Evolutionary conservation across 352 stramenopile species (phyloP), one percentile per base, ranked within the genome.

Genomic region (Phytophthora hybrid): DNA sequence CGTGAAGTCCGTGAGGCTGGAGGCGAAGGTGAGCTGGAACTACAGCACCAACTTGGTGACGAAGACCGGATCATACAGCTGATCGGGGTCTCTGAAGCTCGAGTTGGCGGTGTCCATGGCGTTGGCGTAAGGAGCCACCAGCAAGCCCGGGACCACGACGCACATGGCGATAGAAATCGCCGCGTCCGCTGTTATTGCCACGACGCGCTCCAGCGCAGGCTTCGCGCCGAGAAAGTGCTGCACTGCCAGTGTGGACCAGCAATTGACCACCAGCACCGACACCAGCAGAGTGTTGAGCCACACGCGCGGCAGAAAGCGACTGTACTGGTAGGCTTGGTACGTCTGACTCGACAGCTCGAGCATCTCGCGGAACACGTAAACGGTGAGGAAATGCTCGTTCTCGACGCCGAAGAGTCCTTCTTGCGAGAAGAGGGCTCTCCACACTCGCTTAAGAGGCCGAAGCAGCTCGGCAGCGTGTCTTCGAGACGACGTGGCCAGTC

Each of bases 221-320:
- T 62, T 62, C 3, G 19, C 21, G 14, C 56, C 49, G 5, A 70
- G 16, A 47, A 93, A 76, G 37, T 88, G 76, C 64, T 89, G 79
- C 4, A 78, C 62, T 29, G 83, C 74, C 23, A 85, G 76, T 14
- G 80, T 90, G 14, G 73, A 78, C 83, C 85, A 92, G 68, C 75
- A 83, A 51, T 87, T 86, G 51, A 54, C 5, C 14, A 76, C 21
- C 16, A 82, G 14, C 21, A 82, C 39, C 0, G 29, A n/a, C 13
- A 74, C 76, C 8, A 73, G 61, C 4, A 78, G 21, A 3, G 56
- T 56, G 21, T 80, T 77, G 46, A 81, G 65, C 62, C 61, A 74
- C 5, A 67, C 54, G 1, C 57, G 59, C 18, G 64, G 41, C 13
- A 77, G 44, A 18, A 67, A 59, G 14, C 34, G 44, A 21, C 71